Conservation (phyloP, 371 early-diverging fungal species). For the Dichotomocladium elegans region DNA sequence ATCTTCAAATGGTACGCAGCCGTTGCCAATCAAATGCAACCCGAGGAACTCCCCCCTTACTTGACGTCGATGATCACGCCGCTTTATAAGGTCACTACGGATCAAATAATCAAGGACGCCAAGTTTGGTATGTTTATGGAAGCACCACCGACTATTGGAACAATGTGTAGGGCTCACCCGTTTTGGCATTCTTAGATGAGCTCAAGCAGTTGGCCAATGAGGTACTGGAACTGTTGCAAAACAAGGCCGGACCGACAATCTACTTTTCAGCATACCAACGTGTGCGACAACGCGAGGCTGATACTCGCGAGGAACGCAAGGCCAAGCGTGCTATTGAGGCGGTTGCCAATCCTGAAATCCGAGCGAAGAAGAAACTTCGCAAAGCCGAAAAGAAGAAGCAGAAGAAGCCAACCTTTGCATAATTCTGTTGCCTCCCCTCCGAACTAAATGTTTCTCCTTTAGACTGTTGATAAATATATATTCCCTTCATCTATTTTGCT, state of each 20-base stretch:
- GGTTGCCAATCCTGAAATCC: constrained; percentile 24
- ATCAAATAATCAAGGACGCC: constrained; percentile 61
- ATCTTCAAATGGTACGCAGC: constrained; percentile 94
- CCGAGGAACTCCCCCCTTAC: constrained; percentile 58
- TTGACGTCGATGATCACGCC: constrained; percentile 71
- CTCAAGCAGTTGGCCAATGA: constrained; percentile 77
- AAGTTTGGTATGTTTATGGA: constrained; percentile 45
- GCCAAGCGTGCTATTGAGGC: constrained; percentile 62
- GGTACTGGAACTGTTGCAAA: constrained; percentile 75
- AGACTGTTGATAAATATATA: no score
- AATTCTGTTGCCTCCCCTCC: no score
- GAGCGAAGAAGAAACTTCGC: constrained; percentile 30
- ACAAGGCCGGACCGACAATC: constrained; percentile 70
- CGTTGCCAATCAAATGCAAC: constrained; percentile 60
- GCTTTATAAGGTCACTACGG: constrained; percentile 78
- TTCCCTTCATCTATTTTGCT: no score
- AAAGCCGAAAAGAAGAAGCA: constrained; percentile 25
- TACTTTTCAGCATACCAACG: constrained; percentile 72
- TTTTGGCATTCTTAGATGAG: constrained; percentile 60
- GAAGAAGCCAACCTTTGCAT: neutral
- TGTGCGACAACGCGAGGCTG: constrained; percentile 44
- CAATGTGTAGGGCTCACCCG: no score
- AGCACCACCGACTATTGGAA: no score
- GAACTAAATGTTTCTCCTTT: no score
- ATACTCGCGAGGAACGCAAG: constrained; percentile 63